phyloP scores from a whole-genome alignment of 2,329 filamentous ascomycete species.

The Lasiodiplodia citricola region DNA sequence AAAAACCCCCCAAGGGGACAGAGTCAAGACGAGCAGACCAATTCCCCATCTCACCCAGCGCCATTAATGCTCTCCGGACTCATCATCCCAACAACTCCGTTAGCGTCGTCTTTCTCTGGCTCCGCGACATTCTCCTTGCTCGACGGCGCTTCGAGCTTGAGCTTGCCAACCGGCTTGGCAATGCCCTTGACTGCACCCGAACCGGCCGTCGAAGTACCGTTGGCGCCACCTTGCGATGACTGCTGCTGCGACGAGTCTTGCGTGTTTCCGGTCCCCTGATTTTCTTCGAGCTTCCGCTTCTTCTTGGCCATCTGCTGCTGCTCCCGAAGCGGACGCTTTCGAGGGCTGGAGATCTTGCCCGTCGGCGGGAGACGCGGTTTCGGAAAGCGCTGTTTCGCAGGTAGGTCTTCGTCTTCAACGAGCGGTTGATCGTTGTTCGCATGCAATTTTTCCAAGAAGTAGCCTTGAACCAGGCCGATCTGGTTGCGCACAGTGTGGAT shows the following conservation, averaged over 20 bases:
- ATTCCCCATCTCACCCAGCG: constrained; percentile 24
- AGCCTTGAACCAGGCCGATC: constrained; percentile 87
- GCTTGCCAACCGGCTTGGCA: constrained; percentile 63
- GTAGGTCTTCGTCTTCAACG: constrained; percentile 92
- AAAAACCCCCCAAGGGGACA: neutral
- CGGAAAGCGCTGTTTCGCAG: constrained; percentile 81
- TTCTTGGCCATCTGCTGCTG: constrained; percentile 85
- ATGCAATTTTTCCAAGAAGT: constrained; percentile 88
- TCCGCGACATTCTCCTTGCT: constrained; percentile 65
- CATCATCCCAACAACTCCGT: constrained; percentile 74
- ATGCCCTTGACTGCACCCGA: constrained; percentile 36
- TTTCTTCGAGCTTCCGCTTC: constrained; percentile 72
- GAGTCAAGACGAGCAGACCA: constrained; percentile 23
- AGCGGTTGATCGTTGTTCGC: constrained; percentile 82
- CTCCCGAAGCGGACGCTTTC: constrained; percentile 81
- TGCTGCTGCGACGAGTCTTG: constrained; percentile 15
- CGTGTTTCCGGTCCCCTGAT: constrained; percentile 32
- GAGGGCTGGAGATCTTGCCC: constrained; percentile 84
- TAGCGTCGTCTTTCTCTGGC: constrained; percentile 69
- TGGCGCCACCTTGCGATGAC: constrained; percentile 11
- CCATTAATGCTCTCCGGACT: constrained; percentile 75
- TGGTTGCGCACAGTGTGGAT: constrained; percentile 77
- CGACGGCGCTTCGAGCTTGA: constrained; percentile 54
- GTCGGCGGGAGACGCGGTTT: constrained; percentile 69
- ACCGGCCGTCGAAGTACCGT: constrained; percentile 6